Percentiles rank a stretch among this genome's conserved stretches.
Evolutionary conservation across 176 grass and related monocot species (phyloP).

Genomic region (Avena atlantica): DNA sequence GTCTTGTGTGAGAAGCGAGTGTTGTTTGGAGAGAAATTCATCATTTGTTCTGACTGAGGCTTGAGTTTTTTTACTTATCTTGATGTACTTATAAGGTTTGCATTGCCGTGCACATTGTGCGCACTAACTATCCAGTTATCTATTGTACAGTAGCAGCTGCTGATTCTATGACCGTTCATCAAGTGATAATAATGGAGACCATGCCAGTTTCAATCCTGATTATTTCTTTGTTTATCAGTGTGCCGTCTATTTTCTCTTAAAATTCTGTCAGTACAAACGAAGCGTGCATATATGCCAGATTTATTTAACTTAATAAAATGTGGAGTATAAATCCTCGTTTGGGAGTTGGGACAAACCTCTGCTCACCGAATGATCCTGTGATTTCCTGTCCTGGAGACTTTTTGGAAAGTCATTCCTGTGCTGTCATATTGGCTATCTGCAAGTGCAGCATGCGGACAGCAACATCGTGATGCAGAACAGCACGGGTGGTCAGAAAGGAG

Average conservation of each 20-base stretch:
- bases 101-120: slow-evolving; percentile 18
- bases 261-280: background rate
- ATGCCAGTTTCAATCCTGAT: background rate
- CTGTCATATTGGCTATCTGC: background rate
- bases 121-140: slow-evolving; percentile 37
- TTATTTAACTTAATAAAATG: no score
- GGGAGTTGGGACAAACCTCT: background rate
- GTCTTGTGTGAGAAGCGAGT: background rate
- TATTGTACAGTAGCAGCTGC: slow-evolving; percentile 31
- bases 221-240: background rate
- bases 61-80: slow-evolving; percentile 40
- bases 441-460: background rate
- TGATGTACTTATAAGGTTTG: slow-evolving; percentile 46
- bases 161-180: slow-evolving; percentile 29
- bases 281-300: background rate
- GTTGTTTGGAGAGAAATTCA: slow-evolving; percentile 31
- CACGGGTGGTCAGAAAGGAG: background rate
- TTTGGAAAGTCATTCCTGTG: background rate
- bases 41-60: slow-evolving; percentile 29
- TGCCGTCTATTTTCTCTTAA: background rate
- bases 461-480: background rate
- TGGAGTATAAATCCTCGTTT: background rate
- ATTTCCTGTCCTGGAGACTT: background rate
- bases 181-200: slow-evolving; percentile 41
- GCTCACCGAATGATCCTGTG: background rate